Evolutionary conservation across 2,329 filamentous ascomycete genomes (phyloP).

Genomic region (Aspergillus carbonarius): DNA sequence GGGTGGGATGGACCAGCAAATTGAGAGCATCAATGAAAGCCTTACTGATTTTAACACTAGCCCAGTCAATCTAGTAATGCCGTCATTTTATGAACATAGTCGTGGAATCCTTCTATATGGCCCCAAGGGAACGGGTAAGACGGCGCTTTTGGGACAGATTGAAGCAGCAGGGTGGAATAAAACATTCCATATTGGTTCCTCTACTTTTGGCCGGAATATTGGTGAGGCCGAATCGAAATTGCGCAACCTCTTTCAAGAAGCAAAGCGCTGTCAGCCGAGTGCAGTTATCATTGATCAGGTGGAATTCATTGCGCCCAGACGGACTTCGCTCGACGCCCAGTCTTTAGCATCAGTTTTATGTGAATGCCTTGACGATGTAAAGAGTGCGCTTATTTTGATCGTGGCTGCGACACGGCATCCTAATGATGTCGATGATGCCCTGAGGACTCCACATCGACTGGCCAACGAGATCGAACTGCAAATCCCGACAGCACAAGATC

Average conservation of each 20-base stretch:
- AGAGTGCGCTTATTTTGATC: constrained; percentile 63
- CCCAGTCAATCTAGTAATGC: constrained; percentile 35
- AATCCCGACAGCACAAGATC: constrained; percentile 69
- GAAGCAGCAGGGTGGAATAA: constrained; percentile 68
- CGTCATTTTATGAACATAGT: constrained; percentile 42
- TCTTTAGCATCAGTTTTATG: constrained; percentile 43
- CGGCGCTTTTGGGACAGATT: constrained; percentile 67
- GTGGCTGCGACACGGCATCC: constrained; percentile 72
- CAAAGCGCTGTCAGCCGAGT: constrained; percentile 67
- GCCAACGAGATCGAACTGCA: constrained; percentile 69
- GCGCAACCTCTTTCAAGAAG: constrained; percentile 67
- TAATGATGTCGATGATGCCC: constrained; percentile 67
- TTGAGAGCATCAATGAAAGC: constrained; percentile 65
- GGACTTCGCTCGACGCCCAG: constrained; percentile 48
- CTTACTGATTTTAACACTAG: constrained; percentile 56
- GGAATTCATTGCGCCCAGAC: constrained; percentile 65
- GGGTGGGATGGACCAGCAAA: constrained; percentile 66
- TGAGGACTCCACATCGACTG: constrained; percentile 67
- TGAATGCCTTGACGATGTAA: constrained; percentile 36
- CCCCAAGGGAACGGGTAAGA: constrained; percentile 81
- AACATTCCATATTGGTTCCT: constrained; percentile 53
- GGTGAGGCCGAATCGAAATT: constrained; percentile 56
- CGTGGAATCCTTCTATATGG: constrained; percentile 75
- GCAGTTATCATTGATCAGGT: constrained; percentile 78
- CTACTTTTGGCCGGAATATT: constrained; percentile 33